phyloP scores from a whole-genome alignment of 1,139 yeast species.

The Taphrina deformans region DNA sequence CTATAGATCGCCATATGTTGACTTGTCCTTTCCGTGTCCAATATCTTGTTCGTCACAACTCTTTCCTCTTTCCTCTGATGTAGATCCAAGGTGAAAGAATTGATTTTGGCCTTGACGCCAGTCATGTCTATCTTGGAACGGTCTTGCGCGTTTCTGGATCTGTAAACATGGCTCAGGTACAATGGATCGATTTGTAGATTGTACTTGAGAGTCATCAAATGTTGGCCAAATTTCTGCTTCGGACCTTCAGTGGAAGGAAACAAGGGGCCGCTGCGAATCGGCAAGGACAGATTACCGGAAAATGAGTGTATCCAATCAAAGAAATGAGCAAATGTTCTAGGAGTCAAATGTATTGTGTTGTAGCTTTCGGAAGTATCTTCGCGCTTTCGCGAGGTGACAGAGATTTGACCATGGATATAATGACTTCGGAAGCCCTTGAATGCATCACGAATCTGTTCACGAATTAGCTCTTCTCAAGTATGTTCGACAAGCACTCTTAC shows the following conservation, averaged over 20 bases:
- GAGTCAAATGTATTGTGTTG: conserved; percentile 76
- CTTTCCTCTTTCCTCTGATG: conserved; percentile 80
- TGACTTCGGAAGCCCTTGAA: conserved; percentile 76
- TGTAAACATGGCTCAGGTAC: conserved; percentile 68
- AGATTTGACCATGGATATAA: conserved; percentile 73
- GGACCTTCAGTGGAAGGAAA: conserved; percentile 53
- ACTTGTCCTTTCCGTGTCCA: conserved; percentile 58
- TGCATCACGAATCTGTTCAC: conserved; percentile 60
- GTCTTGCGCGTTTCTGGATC: conserved; percentile 54
- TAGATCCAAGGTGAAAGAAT: conserved; percentile 68
- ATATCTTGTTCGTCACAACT: conserved; percentile 57
- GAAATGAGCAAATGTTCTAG: conserved; percentile 66
- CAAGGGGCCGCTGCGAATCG: conserved; percentile 69
- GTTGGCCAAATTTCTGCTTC: conserved; percentile 69
- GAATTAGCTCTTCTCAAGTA: not conserved
- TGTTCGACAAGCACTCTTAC: conserved; percentile 42
- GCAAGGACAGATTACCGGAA: conserved; percentile 68
- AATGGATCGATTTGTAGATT: conserved; percentile 72
- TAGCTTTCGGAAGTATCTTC: conserved; percentile 45
- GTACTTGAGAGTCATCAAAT: conserved; percentile 77
- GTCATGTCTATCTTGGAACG: conserved; percentile 54
- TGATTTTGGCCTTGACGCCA: conserved; percentile 75
- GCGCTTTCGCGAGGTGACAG: conserved; percentile 55
- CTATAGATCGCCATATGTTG: conserved; percentile 67
- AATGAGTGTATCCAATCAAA: conserved; percentile 81